Evolutionary conservation across 179 eudicot genomes (phyloP).

Genomic region (Beta lomatogona): DNA sequence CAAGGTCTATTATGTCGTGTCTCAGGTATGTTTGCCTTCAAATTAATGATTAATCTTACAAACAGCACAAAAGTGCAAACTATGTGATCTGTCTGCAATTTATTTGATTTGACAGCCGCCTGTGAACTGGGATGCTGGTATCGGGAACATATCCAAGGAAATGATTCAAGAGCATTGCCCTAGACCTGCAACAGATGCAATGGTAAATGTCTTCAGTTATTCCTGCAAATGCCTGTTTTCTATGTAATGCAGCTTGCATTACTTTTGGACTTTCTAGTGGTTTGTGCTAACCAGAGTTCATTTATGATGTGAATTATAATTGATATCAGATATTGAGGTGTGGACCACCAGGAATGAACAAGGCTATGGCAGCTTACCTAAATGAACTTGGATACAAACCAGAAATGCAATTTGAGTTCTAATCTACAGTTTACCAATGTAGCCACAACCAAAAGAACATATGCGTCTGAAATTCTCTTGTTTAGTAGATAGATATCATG

Average conservation of each 20-base stretch:
- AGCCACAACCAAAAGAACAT: background rate
- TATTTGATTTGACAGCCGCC: slow-evolving; percentile 52
- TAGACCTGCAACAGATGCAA: slow-evolving; percentile 56
- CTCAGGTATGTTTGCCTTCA: slow-evolving; percentile 49
- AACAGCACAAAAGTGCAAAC: background rate
- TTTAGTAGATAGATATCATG: no score
- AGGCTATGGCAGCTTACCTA: slow-evolving; percentile 70
- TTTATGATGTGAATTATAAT: slow-evolving; percentile 2
- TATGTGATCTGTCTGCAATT: background rate
- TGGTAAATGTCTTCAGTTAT: slow-evolving; percentile 34
- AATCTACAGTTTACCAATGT: slow-evolving; percentile 3
- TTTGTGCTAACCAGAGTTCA: background rate
- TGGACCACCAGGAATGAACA: slow-evolving; percentile 89
- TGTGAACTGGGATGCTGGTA: slow-evolving; percentile 65
- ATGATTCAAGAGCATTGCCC: slow-evolving; percentile 79
- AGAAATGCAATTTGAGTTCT: slow-evolving; percentile 81
- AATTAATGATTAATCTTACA: background rate
- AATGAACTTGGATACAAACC: slow-evolving; percentile 66
- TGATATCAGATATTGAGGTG: slow-evolving; percentile 66
- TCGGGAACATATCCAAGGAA: slow-evolving; percentile 66
- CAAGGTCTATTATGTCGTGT: slow-evolving; percentile 65
- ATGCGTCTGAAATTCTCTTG: background rate
- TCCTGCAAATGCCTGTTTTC: background rate
- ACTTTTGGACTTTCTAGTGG: background rate
- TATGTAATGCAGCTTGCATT: background rate